These are phyloP conservation scores for Elongisporangium prolatum DNA, from an alignment of 352 stramenopile species.

Conservation along the genomic window DNA sequence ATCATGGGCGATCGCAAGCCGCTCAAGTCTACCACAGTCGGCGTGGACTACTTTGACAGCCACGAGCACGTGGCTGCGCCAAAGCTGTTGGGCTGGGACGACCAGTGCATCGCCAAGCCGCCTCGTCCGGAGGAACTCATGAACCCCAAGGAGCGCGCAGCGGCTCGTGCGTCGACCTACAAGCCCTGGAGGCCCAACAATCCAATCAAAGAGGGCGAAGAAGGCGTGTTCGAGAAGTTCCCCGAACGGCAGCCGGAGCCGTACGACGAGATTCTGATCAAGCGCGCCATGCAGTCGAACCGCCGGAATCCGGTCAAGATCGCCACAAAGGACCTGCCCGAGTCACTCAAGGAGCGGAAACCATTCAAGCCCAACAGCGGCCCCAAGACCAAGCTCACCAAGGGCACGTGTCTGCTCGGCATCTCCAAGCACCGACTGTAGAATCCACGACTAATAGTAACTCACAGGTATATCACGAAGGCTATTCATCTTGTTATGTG, in stretches of 20 bases:
- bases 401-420: conserved; percentile 61
- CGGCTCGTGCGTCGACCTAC: conserved; percentile 41
- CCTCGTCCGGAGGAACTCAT: conserved; percentile 55
- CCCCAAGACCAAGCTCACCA: conserved; percentile 74
- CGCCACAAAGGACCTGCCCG: conserved; percentile 51
- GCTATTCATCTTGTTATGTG: conserved; percentile 17
- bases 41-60: conserved; percentile 68
- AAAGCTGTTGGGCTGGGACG: conserved; percentile 59
- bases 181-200: conserved; percentile 71
- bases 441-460: conserved; percentile 2
- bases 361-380: conserved; percentile 54
- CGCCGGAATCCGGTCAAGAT: conserved; percentile 66
- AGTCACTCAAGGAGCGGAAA: conserved; percentile 63
- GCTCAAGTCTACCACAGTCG: conserved; percentile 64
- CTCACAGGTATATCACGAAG: background rate
- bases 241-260: conserved; percentile 56
- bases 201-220: conserved; percentile 51
- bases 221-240: conserved; percentile 70
- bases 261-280: conserved; percentile 73
- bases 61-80: conserved; percentile 69
- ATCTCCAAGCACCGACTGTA: conserved; percentile 79
- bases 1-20: conserved; percentile 64
- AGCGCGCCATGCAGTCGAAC: conserved; percentile 64
- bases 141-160: conserved; percentile 69
- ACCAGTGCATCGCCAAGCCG: conserved; percentile 53